phyloP scores from a whole-genome alignment of 2,329 filamentous ascomycete genomes.

The Dendrostoma leiphaemia region DNA sequence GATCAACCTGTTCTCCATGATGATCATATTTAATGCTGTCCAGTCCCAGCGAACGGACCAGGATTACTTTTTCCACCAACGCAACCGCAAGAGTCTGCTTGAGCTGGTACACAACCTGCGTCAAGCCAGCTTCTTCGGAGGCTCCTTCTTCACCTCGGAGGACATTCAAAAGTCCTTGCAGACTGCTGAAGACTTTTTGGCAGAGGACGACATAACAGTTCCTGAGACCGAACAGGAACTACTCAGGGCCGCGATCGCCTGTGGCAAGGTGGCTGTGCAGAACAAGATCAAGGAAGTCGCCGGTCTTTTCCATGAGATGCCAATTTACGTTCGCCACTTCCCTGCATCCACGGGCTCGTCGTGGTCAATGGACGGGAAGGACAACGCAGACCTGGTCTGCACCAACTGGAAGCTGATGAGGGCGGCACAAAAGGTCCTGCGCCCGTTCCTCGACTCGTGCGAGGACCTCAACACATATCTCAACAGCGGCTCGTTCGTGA shows the following conservation, averaged over 20 bases:
- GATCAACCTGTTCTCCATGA: conserved; percentile 80
- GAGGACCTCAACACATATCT: conserved; percentile 46
- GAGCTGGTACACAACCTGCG: conserved; percentile 75
- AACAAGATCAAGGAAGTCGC: conserved; percentile 66
- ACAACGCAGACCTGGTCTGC: conserved; percentile 47
- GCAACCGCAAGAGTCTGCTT: conserved; percentile 65
- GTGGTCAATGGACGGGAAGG: conserved; percentile 65
- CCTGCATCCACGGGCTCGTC: conserved; percentile 56
- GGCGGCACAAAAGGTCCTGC: conserved; percentile 51
- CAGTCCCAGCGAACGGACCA: conserved; percentile 80
- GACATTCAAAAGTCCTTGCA: conserved; percentile 65
- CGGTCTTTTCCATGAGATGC: conserved; percentile 73
- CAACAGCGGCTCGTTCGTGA: conserved; percentile 41
- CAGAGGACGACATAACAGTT: conserved; percentile 58
- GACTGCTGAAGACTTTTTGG: conserved; percentile 66
- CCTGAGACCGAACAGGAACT: conserved; percentile 57
- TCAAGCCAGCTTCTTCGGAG: conserved; percentile 81
- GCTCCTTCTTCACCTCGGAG: conserved; percentile 67
- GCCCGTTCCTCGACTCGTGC: conserved; percentile 41
- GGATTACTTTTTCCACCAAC: conserved; percentile 86
- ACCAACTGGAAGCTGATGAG: conserved; percentile 50
- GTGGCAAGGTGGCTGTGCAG: conserved; percentile 57
- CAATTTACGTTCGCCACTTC: conserved; percentile 68
- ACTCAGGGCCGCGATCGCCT: conserved; percentile 62
- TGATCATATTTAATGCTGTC: conserved; percentile 81